Percentiles rank a stretch among this genome's conserved stretches.
phyloP scores from a whole-genome alignment of 2,329 filamentous ascomycete genomes.

The Sclerotinia trifoliorum region DNA sequence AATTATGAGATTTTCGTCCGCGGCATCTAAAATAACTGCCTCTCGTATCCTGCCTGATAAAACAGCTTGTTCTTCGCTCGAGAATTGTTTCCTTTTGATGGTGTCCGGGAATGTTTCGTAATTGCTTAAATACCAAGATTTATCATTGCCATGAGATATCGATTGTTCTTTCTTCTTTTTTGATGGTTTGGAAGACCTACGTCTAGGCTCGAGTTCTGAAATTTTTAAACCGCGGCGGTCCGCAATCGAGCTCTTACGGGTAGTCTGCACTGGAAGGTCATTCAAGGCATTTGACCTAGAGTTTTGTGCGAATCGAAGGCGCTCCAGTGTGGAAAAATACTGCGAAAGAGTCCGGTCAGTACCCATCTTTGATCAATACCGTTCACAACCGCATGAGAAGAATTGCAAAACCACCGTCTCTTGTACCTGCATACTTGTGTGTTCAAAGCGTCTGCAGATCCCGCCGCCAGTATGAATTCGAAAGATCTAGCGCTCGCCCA shows the following conservation, averaged over 20 bases:
- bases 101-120: constrained; percentile 63
- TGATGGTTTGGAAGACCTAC: constrained; percentile 31
- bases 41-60: constrained; percentile 54
- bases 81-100: constrained; percentile 68
- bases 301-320: constrained; percentile 62
- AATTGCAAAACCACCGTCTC: constrained; percentile 10
- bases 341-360: constrained; percentile 40
- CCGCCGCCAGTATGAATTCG: constrained; percentile 20
- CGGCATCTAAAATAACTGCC: constrained; percentile 54
- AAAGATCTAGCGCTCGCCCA: constrained; percentile 1
- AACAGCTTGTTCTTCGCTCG: constrained; percentile 66
- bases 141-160: constrained; percentile 50
- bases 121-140: constrained; percentile 59
- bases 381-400: constrained; percentile 21
- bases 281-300: constrained; percentile 40
- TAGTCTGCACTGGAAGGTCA: constrained; percentile 35
- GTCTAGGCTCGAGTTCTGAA: constrained; percentile 33
- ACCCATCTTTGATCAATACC: constrained; percentile 10
- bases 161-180: constrained; percentile 37
- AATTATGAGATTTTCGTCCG: constrained; percentile 57
- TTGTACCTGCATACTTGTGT: constrained; percentile 18
- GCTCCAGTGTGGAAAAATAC: constrained; percentile 73
- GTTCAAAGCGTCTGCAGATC: constrained; percentile 25
- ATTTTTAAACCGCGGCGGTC: constrained; percentile 36
- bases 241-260: constrained; percentile 34